Evolutionary conservation across 495 filamentous ascomycete species (phyloP), one percentile per base, ranked within the genome.

Genomic region (Staphylotrichum longicolle): DNA sequence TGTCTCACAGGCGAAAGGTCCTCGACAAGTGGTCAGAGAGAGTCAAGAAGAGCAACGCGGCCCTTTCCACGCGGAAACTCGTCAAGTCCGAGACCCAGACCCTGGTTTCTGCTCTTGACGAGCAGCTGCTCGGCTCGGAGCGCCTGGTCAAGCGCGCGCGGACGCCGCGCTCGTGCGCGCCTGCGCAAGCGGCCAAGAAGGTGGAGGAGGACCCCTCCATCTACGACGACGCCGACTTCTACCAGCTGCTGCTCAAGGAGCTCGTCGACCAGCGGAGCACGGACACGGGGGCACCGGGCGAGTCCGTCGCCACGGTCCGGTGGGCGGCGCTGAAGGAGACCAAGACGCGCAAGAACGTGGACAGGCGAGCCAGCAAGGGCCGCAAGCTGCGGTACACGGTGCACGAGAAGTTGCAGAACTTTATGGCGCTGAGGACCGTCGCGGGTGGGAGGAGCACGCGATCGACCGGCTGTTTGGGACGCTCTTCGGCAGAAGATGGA

Each of bases 381-480:
- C 79, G 94, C 54, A 98, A 96, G 76, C 83, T 98, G 84, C 78
- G 88, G 48, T 98, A 89, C 75, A 91, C 88, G 50, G 91, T 98
- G 15, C 93, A 98, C 68, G 92, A 98, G 78, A 98, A 96, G 74
- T 74, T 98, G 63, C 90, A 94, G 78, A 97, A 97, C 76, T 98
- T 98, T 70, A 96, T 97, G 93, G 93, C 91, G 35, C 88, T 0
- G 90, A 96, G 71, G 90, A 96, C 70, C 77, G 89, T 35, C 82
- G 86, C 3, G 70, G 63, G 11, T 96, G 93, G 93, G 88, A 89
- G 53, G 80, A 84, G 55, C 80, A 84, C 55, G 89, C 91, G 44
- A 84, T 91, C 55, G 90, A 91, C 68, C 84, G 96, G 67, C 86
- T 98, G 68, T 97, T 98, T 77, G 87, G 87, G 37, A 89, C 91